Evolutionary conservation across 2,329 filamentous ascomycete species (phyloP).

Genomic region (Clonostachys solani): DNA sequence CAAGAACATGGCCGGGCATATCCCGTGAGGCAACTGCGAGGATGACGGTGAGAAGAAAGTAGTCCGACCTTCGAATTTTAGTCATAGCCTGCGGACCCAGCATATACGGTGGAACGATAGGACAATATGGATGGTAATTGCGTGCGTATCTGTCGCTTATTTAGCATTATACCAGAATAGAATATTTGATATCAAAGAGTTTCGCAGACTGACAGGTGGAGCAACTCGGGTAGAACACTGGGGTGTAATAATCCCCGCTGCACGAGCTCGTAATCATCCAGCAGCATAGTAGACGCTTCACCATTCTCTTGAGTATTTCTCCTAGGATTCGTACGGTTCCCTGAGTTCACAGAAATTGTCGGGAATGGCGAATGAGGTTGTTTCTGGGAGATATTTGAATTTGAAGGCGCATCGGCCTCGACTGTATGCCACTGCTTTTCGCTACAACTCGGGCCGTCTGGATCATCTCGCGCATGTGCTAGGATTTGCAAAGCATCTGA

Average conservation of each 20-base stretch:
- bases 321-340: background rate
- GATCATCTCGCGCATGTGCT: constrained; percentile 1
- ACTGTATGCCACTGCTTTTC: background rate
- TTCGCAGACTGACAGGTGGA: background rate
- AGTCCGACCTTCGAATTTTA: constrained; percentile 1
- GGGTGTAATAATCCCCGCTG: background rate
- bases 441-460: background rate
- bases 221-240: background rate
- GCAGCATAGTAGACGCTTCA: background rate
- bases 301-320: no score
- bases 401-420: background rate
- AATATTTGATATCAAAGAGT: background rate
- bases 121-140: constrained; percentile 3
- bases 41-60: constrained; percentile 3
- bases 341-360: no score
- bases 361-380: no score
- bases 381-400: background rate
- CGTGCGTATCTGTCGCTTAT: background rate
- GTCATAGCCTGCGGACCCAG: background rate
- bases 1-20: constrained; percentile 1
- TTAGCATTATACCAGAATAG: background rate
- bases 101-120: constrained; percentile 2
- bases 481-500: constrained; percentile 9
- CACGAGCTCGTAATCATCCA: background rate
- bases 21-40: constrained; percentile 2